Percentiles rank a stretch among this genome's conserved stretches.
phyloP scores from a whole-genome alignment of 1,284 basidiomycete species.

The Mixia osmundae region DNA sequence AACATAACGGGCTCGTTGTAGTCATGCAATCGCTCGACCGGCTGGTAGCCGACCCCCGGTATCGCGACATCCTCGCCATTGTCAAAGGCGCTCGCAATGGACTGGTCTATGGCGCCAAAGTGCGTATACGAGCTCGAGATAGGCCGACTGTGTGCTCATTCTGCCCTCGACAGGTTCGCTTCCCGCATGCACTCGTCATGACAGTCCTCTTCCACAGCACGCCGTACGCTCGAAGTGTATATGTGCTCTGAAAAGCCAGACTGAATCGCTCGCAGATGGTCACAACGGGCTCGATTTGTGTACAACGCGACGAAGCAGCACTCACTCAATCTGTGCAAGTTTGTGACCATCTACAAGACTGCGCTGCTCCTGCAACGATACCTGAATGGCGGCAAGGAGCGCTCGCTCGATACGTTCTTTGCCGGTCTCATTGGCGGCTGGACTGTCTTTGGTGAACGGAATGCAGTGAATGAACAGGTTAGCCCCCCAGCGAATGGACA shows the following conservation, averaged over 20 bases:
- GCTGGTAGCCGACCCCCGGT: slow-evolving; percentile 32
- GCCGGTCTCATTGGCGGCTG: slow-evolving; percentile 84
- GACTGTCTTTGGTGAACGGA: slow-evolving; percentile 76
- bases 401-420: slow-evolving; percentile 62
- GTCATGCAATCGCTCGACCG: slow-evolving; percentile 6
- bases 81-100: slow-evolving; percentile 91
- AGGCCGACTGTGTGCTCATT: not conserved
- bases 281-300: slow-evolving; percentile 39
- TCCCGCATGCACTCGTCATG: slow-evolving; percentile 98
- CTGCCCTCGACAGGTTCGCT: slow-evolving; percentile 23
- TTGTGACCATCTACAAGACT: slow-evolving; percentile 81
- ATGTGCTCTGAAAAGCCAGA: slow-evolving; percentile 1
- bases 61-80: slow-evolving; percentile 73
- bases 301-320: slow-evolving; percentile 73
- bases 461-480: slow-evolving; percentile 95
- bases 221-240: no score
- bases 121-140: slow-evolving; percentile 22
- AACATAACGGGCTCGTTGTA: no score
- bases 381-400: slow-evolving; percentile 54
- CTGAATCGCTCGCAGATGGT: slow-evolving; percentile 1
- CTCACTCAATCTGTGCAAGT: slow-evolving; percentile 70
- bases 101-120: slow-evolving; percentile 64
- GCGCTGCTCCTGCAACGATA: slow-evolving; percentile 57
- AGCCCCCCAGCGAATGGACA: slow-evolving; percentile 16
- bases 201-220: slow-evolving; percentile 50